Conservation (phyloP, 2,329 filamentous ascomycete genomes). For the Fusarium siculi region DNA sequence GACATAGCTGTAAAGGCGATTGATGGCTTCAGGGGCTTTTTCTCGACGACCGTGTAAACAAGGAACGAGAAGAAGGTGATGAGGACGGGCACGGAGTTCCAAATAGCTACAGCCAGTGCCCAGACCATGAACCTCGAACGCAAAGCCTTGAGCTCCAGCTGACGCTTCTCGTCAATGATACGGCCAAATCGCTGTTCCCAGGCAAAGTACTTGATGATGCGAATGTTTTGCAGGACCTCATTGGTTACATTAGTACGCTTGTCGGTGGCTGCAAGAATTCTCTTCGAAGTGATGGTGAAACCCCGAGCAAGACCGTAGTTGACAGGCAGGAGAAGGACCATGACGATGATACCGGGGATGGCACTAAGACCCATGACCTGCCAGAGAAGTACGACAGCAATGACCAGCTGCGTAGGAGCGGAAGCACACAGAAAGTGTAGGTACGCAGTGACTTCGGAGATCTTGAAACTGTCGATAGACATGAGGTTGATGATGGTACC, state of each 20-base stretch:
- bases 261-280: slow-evolving; percentile 92
- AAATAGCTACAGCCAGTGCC: slow-evolving; percentile 91
- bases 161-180: slow-evolving; percentile 89
- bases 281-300: slow-evolving; percentile 88
- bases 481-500: slow-evolving; percentile 99
- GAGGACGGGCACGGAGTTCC: slow-evolving; percentile 94
- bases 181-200: slow-evolving; percentile 94
- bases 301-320: slow-evolving; percentile 89
- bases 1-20: slow-evolving; percentile 96
- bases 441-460: slow-evolving; percentile 93
- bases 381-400: slow-evolving; percentile 86
- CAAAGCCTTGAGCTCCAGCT: slow-evolving; percentile 79
- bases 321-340: slow-evolving; percentile 87
- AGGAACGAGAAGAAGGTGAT: slow-evolving; percentile 98
- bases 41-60: slow-evolving; percentile 89
- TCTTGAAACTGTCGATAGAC: slow-evolving; percentile 99
- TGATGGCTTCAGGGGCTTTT: slow-evolving; percentile 89
- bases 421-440: slow-evolving; percentile 95
- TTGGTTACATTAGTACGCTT: slow-evolving; percentile 97
- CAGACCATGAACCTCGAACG: slow-evolving; percentile 89
- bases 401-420: slow-evolving; percentile 86
- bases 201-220: slow-evolving; percentile 99
- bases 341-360: slow-evolving; percentile 90
- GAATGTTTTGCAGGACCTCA: slow-evolving; percentile 95
- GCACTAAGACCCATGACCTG: slow-evolving; percentile 91